A percentile compares a stretch with the other conserved stretches of the same genome.
These are phyloP conservation scores for Alternaria metachromatica DNA, from an alignment of 2,329 filamentous ascomycete genomes.

Conservation along the genomic window DNA sequence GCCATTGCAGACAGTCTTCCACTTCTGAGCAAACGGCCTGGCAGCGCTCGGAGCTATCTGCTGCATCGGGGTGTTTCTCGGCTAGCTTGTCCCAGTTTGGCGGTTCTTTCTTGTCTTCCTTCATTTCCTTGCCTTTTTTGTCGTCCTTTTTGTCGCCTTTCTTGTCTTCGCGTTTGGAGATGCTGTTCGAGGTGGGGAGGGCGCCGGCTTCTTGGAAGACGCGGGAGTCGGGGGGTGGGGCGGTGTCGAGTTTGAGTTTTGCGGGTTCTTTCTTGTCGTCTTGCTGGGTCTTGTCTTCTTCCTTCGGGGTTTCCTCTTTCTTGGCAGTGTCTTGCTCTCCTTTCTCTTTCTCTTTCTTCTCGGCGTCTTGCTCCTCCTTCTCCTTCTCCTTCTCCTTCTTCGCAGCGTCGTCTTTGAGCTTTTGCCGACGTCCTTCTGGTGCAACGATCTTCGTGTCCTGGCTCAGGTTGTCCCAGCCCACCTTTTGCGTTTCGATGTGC, in stretches of 20 bases:
- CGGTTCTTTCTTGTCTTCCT: slow-evolving; percentile 7
- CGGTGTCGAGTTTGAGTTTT: background rate
- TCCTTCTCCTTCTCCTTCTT: slow-evolving; percentile 1
- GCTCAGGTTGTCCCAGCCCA: slow-evolving; percentile 46
- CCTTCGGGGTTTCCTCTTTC: background rate
- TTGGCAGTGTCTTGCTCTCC: background rate
- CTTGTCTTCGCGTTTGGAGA: background rate
- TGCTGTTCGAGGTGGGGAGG: background rate
- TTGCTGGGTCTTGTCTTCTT: background rate
- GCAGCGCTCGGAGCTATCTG: slow-evolving; percentile 33
- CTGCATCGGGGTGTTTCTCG: slow-evolving; percentile 30
- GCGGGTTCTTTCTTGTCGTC: background rate
- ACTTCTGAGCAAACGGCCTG: slow-evolving; percentile 33
- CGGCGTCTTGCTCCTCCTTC: background rate
- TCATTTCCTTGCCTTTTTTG: background rate
- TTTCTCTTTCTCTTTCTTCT: background rate
- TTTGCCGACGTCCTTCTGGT: slow-evolving; percentile 20
- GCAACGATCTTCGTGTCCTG: slow-evolving; percentile 27
- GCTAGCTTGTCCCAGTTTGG: slow-evolving; percentile 26
- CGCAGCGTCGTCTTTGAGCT: slow-evolving; percentile 18
- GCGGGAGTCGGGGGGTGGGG: background rate
- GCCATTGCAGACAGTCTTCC: slow-evolving; percentile 49
- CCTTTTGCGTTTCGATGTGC: slow-evolving; percentile 32
- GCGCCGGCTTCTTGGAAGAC: slow-evolving; percentile 5
- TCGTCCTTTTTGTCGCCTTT: slow-evolving; percentile 1